These are phyloP conservation scores for Saccharata proteae DNA, from an alignment of 2,329 filamentous ascomycete species.

Conservation along the genomic window DNA sequence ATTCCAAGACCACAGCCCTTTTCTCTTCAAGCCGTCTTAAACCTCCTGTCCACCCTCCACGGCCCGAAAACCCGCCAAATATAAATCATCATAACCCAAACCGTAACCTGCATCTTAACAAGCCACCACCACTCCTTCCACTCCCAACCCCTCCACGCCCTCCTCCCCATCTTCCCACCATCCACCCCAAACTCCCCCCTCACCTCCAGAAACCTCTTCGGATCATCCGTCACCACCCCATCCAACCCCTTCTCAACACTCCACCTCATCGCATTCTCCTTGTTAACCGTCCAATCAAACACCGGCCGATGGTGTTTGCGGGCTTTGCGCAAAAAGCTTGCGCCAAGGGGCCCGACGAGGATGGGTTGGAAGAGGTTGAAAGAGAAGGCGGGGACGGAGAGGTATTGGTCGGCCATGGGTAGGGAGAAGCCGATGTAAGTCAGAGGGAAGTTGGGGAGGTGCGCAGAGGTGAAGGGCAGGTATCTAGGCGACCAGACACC, in stretches of 20 bases:
- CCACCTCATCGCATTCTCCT: conserved; percentile 70
- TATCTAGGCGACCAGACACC: conserved; percentile 75
- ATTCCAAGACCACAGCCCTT: too few species aligned
- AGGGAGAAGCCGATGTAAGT: conserved; percentile 58
- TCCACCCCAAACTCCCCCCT: conserved; percentile 28
- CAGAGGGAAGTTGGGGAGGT: conserved; percentile 51
- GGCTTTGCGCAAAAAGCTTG: conserved; percentile 52
- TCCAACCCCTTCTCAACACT: conserved; percentile 54
- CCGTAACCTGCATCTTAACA: too few species aligned
- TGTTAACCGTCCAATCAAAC: conserved; percentile 81
- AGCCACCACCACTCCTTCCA: conserved; percentile 8
- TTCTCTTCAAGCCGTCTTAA: too few species aligned
- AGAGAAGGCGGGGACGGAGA: conserved; percentile 53
- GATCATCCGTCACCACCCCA: conserved; percentile 79
- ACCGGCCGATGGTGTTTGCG: conserved; percentile 46
- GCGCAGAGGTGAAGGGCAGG: conserved; percentile 48
- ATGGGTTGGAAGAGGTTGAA: conserved; percentile 67
- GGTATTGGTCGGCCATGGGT: conserved; percentile 58
- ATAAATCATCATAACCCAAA: too few species aligned
- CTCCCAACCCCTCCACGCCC: conserved; percentile 17
- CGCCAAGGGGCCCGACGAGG: conserved; percentile 57
- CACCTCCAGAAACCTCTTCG: conserved; percentile 53
- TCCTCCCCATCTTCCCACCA: conserved; percentile 28
- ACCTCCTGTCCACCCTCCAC: too few species aligned
- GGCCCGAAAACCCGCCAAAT: too few species aligned